phyloP scores from a whole-genome alignment of 257 asterid genomes.

The Gentiana macrophylla region DNA sequence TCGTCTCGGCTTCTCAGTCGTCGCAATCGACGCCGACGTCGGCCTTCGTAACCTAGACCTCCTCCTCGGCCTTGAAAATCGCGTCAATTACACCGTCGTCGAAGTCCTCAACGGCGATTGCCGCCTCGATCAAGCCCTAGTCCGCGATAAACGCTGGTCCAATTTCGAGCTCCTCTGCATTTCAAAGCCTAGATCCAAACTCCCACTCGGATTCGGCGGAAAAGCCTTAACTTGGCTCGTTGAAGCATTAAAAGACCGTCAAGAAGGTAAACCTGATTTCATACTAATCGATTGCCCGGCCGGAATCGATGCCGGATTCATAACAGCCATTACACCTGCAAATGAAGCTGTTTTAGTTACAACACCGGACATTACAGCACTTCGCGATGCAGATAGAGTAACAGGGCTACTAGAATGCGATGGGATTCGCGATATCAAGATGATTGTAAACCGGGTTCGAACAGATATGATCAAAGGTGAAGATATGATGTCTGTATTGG shows the following conservation, averaged over 20 bases:
- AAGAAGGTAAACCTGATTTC: constrained; percentile 72
- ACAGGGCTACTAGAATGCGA: constrained; percentile 88
- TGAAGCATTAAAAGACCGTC: constrained; percentile 72
- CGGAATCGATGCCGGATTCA: constrained; percentile 92
- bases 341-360: constrained; percentile 92
- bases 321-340: constrained; percentile 92
- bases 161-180: constrained; percentile 86
- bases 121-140: constrained; percentile 93
- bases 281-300: constrained; percentile 90
- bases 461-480: constrained; percentile 96
- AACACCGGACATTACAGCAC: constrained; percentile 86
- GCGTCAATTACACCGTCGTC: constrained; percentile 90
- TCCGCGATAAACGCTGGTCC: constrained; percentile 94
- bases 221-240: constrained; percentile 89
- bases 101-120: constrained; percentile 95
- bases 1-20: constrained; percentile 78
- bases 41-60: constrained; percentile 97
- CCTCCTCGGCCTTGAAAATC: constrained; percentile 84
- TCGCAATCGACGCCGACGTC: constrained; percentile 95
- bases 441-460: constrained; percentile 91
- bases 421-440: constrained; percentile 90
- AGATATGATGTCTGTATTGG: constrained; percentile 97
- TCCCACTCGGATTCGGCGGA: constrained; percentile 89
- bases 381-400: constrained; percentile 89
- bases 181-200: constrained; percentile 83